Conservation (phyloP, 345 rosid species). For the Salix exigua region DNA sequence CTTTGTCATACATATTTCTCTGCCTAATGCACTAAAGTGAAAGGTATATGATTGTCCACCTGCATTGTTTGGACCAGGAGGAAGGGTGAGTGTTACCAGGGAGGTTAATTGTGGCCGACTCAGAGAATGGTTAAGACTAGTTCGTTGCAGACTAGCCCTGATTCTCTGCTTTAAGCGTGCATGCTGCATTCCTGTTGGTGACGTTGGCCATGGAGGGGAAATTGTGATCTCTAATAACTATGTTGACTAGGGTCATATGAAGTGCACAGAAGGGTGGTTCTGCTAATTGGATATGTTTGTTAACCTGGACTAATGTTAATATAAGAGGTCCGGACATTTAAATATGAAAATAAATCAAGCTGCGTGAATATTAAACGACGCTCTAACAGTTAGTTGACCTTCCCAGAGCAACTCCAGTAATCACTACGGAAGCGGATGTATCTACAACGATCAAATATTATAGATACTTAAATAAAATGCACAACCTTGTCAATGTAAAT, state of each 20-base stretch:
- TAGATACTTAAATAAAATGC: background rate
- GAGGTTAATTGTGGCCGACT: background rate
- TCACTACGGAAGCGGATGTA: too few species aligned
- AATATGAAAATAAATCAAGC: too few species aligned
- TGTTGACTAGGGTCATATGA: background rate
- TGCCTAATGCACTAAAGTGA: background rate
- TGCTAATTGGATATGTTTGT: background rate
- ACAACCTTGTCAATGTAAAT: background rate
- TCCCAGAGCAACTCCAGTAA: too few species aligned
- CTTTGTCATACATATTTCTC: background rate
- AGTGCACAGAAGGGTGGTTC: background rate
- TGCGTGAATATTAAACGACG: too few species aligned
- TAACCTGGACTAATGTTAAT: background rate
- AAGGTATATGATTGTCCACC: background rate
- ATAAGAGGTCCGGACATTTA: too few species aligned
- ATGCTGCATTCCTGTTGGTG: background rate
- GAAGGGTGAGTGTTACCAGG: background rate
- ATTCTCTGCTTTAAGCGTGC: background rate
- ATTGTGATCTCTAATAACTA: background rate
- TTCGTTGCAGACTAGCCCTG: background rate
- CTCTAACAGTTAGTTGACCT: too few species aligned
- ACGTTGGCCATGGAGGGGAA: background rate
- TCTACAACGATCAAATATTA: too few species aligned
- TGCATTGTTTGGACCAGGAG: background rate
- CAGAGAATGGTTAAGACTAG: background rate